phyloP scores from a whole-genome alignment of 305 asterid genomes.

The Rubia tinctorum region DNA sequence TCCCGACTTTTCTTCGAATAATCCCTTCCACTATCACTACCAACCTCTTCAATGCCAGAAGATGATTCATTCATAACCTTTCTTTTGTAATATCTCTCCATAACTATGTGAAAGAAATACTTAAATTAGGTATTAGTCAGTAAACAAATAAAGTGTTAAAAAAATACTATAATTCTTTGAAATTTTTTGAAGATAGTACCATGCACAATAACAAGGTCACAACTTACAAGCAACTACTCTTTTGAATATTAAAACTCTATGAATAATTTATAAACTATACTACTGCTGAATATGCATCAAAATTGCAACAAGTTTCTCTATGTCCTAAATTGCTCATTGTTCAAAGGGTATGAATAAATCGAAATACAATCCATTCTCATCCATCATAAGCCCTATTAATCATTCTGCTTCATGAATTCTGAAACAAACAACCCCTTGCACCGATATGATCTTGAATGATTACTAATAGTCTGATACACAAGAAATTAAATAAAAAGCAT shows the following conservation, averaged over 20 bases:
- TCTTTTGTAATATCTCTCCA: neutral
- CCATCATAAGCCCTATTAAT: neutral
- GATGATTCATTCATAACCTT: conserved; percentile 1
- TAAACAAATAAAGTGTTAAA: neutral
- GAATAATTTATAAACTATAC: too few relatives aligned
- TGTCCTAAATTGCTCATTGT: neutral
- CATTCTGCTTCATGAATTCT: neutral
- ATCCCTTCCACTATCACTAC: neutral
- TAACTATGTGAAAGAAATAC: neutral
- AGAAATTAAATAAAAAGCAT: too few relatives aligned
- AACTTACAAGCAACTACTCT: too few relatives aligned
- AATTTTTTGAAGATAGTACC: too few relatives aligned
- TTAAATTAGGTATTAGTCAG: neutral
- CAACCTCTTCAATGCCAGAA: neutral
- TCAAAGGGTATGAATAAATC: neutral
- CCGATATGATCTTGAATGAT: too few relatives aligned
- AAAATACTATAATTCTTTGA: neutral
- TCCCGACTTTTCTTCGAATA: neutral
- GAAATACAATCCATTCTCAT: neutral
- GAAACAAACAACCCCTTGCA: too few relatives aligned
- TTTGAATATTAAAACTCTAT: too few relatives aligned
- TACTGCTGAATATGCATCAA: neutral
- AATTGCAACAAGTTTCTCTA: neutral
- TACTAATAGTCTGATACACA: too few relatives aligned
- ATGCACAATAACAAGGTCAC: too few relatives aligned